phyloP scores from a whole-genome alignment of 1,284 basidiomycete species.

The Trametes polyzona region DNA sequence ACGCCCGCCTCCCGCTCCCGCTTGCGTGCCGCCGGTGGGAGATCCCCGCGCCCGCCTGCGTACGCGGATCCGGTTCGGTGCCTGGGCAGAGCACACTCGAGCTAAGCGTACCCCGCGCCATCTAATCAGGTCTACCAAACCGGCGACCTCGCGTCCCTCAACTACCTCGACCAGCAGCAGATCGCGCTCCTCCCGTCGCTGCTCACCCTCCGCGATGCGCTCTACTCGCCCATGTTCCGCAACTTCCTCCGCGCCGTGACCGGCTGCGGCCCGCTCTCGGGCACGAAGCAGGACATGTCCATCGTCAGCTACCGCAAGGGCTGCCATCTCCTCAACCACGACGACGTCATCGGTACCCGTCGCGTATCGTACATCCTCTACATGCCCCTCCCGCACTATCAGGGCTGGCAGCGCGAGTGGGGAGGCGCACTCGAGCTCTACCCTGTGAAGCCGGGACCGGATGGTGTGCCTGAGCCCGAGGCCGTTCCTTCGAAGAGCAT shows the following conservation, averaged over 20 bases:
- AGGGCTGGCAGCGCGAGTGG: slow-evolving; percentile 79
- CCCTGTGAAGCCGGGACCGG: slow-evolving; percentile 56
- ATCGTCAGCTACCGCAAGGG: slow-evolving; percentile 91
- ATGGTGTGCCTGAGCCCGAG: slow-evolving; percentile 65
- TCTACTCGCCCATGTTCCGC: slow-evolving; percentile 90
- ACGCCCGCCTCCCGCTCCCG: slow-evolving; percentile 20
- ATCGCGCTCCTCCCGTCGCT: slow-evolving; percentile 80
- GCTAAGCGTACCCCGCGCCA: too few relatives aligned
- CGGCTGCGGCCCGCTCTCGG: slow-evolving; percentile 91
- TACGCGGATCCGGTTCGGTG: not conserved
- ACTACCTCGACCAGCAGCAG: slow-evolving; percentile 79
- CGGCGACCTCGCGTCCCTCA: slow-evolving; percentile 93
- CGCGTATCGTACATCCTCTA: slow-evolving; percentile 98
- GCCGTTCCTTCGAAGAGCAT: slow-evolving; percentile 64
- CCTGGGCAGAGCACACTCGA: not conserved
- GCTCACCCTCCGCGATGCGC: slow-evolving; percentile 85
- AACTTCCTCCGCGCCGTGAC: slow-evolving; percentile 87
- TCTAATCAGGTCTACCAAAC: slow-evolving; percentile 88
- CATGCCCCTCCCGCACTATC: slow-evolving; percentile 84
- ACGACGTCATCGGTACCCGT: slow-evolving; percentile 97
- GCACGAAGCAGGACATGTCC: slow-evolving; percentile 94
- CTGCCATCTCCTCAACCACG: slow-evolving; percentile 95
- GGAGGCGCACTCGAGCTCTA: slow-evolving; percentile 98
- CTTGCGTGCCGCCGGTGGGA: not conserved
- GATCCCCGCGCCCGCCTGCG: not conserved